Evolutionary conservation across 176 grass and related monocot species (phyloP), one percentile per base, ranked within the genome.

Genomic region (Areca catechu): DNA sequence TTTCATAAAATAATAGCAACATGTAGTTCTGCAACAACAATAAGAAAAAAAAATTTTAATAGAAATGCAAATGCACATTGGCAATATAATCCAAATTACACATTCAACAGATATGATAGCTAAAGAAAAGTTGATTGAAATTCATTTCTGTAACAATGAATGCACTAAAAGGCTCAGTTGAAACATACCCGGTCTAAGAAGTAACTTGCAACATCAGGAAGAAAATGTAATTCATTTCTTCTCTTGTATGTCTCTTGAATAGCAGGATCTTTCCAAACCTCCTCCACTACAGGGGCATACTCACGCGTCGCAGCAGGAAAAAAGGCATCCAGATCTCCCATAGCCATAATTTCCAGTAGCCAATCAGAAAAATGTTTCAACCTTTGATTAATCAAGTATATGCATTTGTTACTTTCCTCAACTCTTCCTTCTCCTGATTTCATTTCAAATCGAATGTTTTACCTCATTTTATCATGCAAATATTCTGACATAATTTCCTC

Each of bases 331-430:
- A 72, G 58, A 54, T 62, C 58, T 62, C 70, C 70, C 58, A 72
- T 61, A 62, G 70, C 70, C 58, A 72, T 60, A 24, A 72, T 72
- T 50, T 72, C 57, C 50, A 72, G 58, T 14, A 72, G 58, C 70
- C 70, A 72, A 51, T 72, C 70, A 54, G 70, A 72, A 72, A 72
- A 72, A 54, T 72, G 70, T 37, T 60, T 72, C 14, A 72, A 54
- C 50, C 70, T 52, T 62, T 72, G 70, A 28, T 72, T 72, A 24
- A 72, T 72, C 1, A 50, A 72, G 29, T 62, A 72, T 43, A 29
- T 24, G 48, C 56, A 52, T 43, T 50, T 24, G 12, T 50, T 53
- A 61, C 29, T 48, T 61, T 72, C 59, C 50, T 62, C 18, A n/a
- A 16, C 25, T 47, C 28, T 50, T 24, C 50, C 18, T 48, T 29